Percentiles rank a stretch among this genome's conserved stretches.
These are phyloP conservation scores for Dacryopinax primogenitus DNA, from an alignment of 768 basidiomycete species.

Conservation along the genomic window DNA sequence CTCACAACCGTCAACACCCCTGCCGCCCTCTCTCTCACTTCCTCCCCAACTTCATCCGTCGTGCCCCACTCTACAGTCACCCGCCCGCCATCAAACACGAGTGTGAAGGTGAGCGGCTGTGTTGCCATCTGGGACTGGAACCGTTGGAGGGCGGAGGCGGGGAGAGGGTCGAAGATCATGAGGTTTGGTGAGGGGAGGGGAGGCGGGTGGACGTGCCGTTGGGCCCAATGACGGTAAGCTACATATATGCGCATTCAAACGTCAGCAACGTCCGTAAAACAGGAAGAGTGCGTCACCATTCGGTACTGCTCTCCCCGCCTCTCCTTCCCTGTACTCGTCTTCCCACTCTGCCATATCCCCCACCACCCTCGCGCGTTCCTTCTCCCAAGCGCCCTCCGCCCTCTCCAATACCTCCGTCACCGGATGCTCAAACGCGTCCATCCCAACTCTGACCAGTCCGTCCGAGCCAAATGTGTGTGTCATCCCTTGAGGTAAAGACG, in stretches of 20 bases:
- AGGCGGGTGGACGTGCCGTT: not conserved
- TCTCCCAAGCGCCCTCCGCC: not conserved
- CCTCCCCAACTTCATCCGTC: not conserved
- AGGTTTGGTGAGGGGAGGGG: not conserved
- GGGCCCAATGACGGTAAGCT: not conserved
- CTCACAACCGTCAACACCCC: not conserved
- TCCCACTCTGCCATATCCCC: not conserved
- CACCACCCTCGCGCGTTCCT: not conserved
- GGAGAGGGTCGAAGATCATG: not conserved
- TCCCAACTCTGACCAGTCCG: not conserved
- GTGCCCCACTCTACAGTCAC: not conserved
- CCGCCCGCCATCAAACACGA: not conserved
- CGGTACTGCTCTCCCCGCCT: not conserved
- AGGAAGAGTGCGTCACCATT: not conserved
- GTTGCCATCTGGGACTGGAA: not conserved
- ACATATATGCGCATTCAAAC: not conserved
- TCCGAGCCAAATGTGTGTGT: not conserved
- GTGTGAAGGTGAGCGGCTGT: not conserved
- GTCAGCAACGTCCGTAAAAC: not conserved
- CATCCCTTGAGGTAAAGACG: not conserved
- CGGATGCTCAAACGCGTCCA: conserved; percentile 1
- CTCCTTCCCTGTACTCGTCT: not conserved
- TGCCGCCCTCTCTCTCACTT: not conserved
- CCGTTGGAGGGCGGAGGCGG: not conserved
- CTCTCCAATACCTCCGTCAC: not conserved